phyloP scores from a whole-genome alignment of 2,329 filamentous ascomycete genomes.

The Cercospora citrullina region DNA sequence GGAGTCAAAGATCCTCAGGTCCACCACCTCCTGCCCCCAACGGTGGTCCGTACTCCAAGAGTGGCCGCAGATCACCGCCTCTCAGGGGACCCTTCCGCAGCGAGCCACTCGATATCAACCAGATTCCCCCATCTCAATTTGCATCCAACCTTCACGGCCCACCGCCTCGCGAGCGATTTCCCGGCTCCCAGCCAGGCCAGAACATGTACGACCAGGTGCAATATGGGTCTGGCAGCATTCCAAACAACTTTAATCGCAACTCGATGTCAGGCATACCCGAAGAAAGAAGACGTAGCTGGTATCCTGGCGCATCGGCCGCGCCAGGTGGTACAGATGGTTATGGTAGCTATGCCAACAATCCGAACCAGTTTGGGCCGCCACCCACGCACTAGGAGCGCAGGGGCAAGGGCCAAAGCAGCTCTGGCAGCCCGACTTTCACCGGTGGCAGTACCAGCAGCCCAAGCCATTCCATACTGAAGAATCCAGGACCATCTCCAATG shows the following conservation, averaged over 20 bases:
- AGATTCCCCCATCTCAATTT: constrained; percentile 31
- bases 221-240: constrained; percentile 21
- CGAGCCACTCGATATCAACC: constrained; percentile 30
- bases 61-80: constrained; percentile 29
- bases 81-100: constrained; percentile 28
- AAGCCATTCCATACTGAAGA: constrained; percentile 18
- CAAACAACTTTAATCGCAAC: constrained; percentile 10
- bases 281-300: constrained; percentile 30
- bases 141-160: constrained; percentile 32
- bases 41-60: constrained; percentile 25
- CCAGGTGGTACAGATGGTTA: constrained; percentile 31
- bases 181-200: constrained; percentile 15
- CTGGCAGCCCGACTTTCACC: background rate
- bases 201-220: constrained; percentile 22
- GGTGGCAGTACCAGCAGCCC: constrained; percentile 7
- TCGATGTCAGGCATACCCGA: constrained; percentile 14
- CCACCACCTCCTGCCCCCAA: constrained; percentile 15
- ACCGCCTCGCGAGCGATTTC: constrained; percentile 23
- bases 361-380: constrained; percentile 18
- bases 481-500: constrained; percentile 11
- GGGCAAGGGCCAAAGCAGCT: background rate
- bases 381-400: constrained; percentile 26
- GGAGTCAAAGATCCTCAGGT: constrained; percentile 26
- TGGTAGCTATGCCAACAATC: constrained; percentile 25
- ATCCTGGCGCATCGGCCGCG: constrained; percentile 17